Conservation (phyloP, 1,284 basidiomycete genomes). For the Omphalotus olearius region DNA sequence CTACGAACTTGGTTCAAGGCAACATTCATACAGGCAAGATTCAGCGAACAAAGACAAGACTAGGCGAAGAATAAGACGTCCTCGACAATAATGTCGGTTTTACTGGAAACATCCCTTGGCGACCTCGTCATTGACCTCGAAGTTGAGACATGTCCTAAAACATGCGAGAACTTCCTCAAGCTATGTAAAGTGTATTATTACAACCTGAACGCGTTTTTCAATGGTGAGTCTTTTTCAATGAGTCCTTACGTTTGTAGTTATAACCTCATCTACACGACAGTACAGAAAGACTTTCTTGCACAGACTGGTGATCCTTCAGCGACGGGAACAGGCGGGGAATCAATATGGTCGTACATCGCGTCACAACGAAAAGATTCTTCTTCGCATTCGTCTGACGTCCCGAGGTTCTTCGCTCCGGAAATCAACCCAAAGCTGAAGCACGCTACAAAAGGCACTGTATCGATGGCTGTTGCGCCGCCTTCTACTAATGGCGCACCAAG, state of each 20-base stretch:
- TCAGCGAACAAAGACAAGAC: too few relatives aligned
- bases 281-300: constrained; percentile 95
- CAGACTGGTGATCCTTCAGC: constrained; percentile 96
- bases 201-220: constrained; percentile 95
- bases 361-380: constrained; percentile 30
- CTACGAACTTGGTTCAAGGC: too few relatives aligned
- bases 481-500: constrained; percentile 60
- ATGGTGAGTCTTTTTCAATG: constrained; percentile 66
- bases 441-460: constrained; percentile 82
- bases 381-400: constrained; percentile 29
- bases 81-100: constrained; percentile 72
- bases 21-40: too few relatives aligned
- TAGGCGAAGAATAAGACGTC: too few relatives aligned
- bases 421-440: constrained; percentile 83
- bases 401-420: constrained; percentile 85
- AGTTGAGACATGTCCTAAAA: constrained; percentile 85
- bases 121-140: constrained; percentile 96
- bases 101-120: constrained; percentile 94
- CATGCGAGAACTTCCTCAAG: constrained; percentile 95
- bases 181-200: constrained; percentile 97
- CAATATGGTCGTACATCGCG: constrained; percentile 71
- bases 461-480: constrained; percentile 88
- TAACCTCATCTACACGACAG: constrained; percentile 45
- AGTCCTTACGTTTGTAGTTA: too few relatives aligned
- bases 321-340: constrained; percentile 90